Percentiles rank a stretch among this genome's conserved stretches.
phyloP scores from a whole-genome alignment of 345 rosid species.

The Barbarea vulgaris region DNA sequence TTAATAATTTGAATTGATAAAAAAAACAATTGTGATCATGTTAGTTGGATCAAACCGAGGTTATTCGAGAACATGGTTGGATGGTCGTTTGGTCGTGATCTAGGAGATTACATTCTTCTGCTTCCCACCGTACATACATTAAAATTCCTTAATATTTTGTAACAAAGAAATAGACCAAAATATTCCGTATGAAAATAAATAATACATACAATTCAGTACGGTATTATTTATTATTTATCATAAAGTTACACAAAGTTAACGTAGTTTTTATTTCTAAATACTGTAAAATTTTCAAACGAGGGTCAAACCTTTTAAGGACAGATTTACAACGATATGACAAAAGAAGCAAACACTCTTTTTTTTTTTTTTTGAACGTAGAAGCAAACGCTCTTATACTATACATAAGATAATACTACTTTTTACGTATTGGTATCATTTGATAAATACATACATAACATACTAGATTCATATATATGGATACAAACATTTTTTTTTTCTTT shows the following conservation, averaged over 20 bases:
- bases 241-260: neutral
- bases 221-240: too few relatives aligned
- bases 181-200: neutral
- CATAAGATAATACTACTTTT: neutral
- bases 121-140: constrained; percentile 28
- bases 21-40: neutral
- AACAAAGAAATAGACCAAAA: neutral
- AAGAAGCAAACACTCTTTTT: neutral
- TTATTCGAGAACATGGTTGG: constrained; percentile 27
- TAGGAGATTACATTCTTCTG: constrained; percentile 27
- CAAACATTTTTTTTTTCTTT: constrained; percentile 1
- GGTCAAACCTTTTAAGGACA: neutral
- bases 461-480: neutral
- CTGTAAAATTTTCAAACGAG: neutral
- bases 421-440: constrained; percentile 3
- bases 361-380: too few relatives aligned
- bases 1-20: neutral
- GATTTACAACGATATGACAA: neutral
- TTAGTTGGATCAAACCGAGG: constrained; percentile 4
- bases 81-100: constrained; percentile 33
- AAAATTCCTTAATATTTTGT: neutral
- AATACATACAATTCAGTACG: neutral
- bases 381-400: neutral
- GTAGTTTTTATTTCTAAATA: neutral
- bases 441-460: neutral